Percentiles rank a stretch among this genome's conserved stretches.
phyloP scores from a whole-genome alignment of 352 stramenopile species.

The Nothophytophthora sp. region DNA sequence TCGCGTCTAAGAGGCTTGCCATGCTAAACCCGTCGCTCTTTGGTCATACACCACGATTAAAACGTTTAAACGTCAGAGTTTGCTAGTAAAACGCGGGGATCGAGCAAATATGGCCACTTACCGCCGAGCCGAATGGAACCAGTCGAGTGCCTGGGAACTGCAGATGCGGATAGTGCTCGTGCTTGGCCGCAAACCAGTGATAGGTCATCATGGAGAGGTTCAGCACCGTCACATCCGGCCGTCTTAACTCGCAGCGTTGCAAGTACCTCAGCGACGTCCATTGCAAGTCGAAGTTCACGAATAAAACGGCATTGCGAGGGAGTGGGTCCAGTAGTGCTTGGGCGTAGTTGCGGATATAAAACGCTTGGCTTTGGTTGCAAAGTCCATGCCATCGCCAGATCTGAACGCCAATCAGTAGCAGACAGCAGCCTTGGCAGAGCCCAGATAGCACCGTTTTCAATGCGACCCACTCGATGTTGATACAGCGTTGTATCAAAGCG shows the following conservation, averaged over 20 bases:
- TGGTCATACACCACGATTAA: constrained; percentile 17
- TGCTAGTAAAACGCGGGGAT: neutral
- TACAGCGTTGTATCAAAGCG: constrained; percentile 4
- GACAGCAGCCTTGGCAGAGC: constrained; percentile 7
- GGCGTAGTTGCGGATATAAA: constrained; percentile 88
- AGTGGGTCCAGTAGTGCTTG: constrained; percentile 84
- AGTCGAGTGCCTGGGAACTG: constrained; percentile 58
- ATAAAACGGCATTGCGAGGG: constrained; percentile 74
- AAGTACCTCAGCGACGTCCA: constrained; percentile 93
- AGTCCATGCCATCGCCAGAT: constrained; percentile 43
- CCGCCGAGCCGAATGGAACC: constrained; percentile 35
- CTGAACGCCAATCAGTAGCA: constrained; percentile 29
- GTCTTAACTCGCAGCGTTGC: constrained; percentile 82
- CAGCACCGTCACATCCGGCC: constrained; percentile 79
- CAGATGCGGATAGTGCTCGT: constrained; percentile 64
- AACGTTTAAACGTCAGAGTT: neutral
- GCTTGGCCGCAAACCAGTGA: constrained; percentile 77
- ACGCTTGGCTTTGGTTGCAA: constrained; percentile 49
- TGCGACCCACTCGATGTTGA: neutral
- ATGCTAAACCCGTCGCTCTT: constrained; percentile 52
- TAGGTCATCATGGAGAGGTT: constrained; percentile 94
- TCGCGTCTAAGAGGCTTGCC: constrained; percentile 41
- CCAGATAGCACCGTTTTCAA: neutral
- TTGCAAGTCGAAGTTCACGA: constrained; percentile 94
- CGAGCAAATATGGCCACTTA: constrained; percentile 11